Evolutionary conservation across 148 eudicot genomes (phyloP), one percentile per base, ranked within the genome.

Genomic region (Vaccinium vitisidaea): DNA sequence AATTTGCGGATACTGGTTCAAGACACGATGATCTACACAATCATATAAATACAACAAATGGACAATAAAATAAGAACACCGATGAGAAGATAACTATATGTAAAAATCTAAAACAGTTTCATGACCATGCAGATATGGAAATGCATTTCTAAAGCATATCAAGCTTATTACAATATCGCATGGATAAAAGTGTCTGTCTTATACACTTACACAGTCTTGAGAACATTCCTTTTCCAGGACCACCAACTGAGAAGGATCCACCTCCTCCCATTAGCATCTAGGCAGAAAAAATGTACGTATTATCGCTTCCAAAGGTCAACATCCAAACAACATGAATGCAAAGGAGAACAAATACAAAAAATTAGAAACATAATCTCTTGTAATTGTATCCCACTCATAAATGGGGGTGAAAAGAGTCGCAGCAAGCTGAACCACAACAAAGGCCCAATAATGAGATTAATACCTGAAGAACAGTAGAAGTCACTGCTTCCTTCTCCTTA

Each of bases 261-360:
- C 99, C 98, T 75, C 99, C 99, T 88, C 99, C 99, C 98, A 95
- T 93, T 69, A 97, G 94, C 94, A 94, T 92, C 99, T 97, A 86
- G 10, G 32, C 19, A 84, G 75, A 70, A 55, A 81, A 53, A 13
- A 78, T 5, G 53, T 1, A 82, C 50, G 16, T 55, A 54, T 65
- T 30, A 80, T 74, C 32, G 32, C 21, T 32, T 67, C 50, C 50
- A 21, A 48, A 21, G 50, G 13, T 27, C 6, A 13, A 73, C 81
- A 76, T n/a, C n/a, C 80, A 69, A 49, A 7, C 21, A 55, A 12
- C 63, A 80, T 23, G 10, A 75, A 39, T 10, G n/a, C 56, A 58
- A 8, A 55, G 77, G 56, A 77, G 27, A 59, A 36, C 43, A 75
- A 61, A 54, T 16, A 46, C 8, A 19, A 27, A 27, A 16, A 73